Base-by-base conservation (phyloP, 306 rosid species). In the Hylodesmum podocarpum region DNA sequence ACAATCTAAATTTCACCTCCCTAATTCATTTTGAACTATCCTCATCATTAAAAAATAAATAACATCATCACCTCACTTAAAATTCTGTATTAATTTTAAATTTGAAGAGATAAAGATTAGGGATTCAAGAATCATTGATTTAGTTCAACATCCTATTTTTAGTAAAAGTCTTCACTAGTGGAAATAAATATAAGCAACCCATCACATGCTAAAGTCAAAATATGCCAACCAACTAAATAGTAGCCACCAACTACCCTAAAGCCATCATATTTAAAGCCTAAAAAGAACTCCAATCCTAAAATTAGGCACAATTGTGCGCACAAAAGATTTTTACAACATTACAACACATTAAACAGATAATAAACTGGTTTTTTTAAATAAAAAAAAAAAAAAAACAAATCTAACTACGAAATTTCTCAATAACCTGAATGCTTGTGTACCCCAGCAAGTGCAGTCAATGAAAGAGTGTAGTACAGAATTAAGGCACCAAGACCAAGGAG, bases 201-300 rank as follows among this genome's bases (percentile, higher is more conserved):
- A 51, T 25, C 22, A 28, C 66, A 72, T 27, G 73, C 68, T 28
- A 40, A 55, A 36, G 51, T 75, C 59, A 79, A 79, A 79, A 71
- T 53, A 66, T 40, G 3, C 49, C 72, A 36, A 54, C 64, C 57
- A 29, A 63, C 46, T 22, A 22, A 39, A 47, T 8, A 66, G 41
- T 53, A 53, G 37, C 41, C 39, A 72, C 49, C 39, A 70, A 70
- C 46, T 61, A 40, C 53, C 66, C 54, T 44, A 6, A 44, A 57
- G 62, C 67, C 36, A 65, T 18, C n/a, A n/a, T 6, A 24, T 63
- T 13, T 16, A 65, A 71, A 50, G 4, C 28, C 41, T 34, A 13
- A 68, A 29, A 54, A 40, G 11, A 15, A 28, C 24, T 36, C 51
- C 68, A 65, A 49, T 73, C 47, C 69, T 22, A n/a, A 62, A 34